Evolutionary conservation across 768 basidiomycete genomes (phyloP), one percentile per base, ranked within the genome.

Genomic region (Cantharellus anzutake): DNA sequence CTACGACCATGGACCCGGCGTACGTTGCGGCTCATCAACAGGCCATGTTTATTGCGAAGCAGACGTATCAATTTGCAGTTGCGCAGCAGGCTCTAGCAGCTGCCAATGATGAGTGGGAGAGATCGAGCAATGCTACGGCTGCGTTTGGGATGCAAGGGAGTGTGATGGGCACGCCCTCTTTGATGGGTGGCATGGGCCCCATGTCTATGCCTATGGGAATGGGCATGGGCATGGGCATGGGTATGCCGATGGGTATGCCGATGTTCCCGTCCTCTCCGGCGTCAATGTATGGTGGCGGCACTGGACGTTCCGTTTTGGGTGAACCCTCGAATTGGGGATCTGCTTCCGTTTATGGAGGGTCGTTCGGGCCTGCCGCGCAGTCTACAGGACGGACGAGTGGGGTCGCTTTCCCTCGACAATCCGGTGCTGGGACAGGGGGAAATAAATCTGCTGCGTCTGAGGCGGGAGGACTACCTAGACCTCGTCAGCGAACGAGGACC

Each of bases 61-160:
- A 91, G 69, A 81, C 88, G 2, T 92, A 88, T 67, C 89, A 91
- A 70, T 80, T 85, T 74, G 84, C 89, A 2, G 84, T 92, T 50
- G 89, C 89, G 3, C 89, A 89, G 69, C 89, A 91, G 64, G 89
- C 89, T 3, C 83, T 90, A 78, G 83, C 81, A 4, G 80, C 82
- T 4, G 89, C 89, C n/a, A 86, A 78, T 20, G 89, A 91, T 40
- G 87, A 91, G 67, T 92, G 89, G 89, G 89, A 92, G 67, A 81
- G 88, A 41, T 77, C 80, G 4, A 87, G 85, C 58, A 78, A 73
- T 42, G 63, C 76, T 38, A 73, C 72, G 14, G 78, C 79, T 16
- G 73, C 60, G 62, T 38, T 66, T 61, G 62, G 67, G 64, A 65
- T 65, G 55, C 65, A 65, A 63, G 66, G 66, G 16, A n/a, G 34